Percentiles rank a stretch among this genome's conserved stretches.
phyloP scores from a whole-genome alignment of 2,329 filamentous ascomycete genomes.

The Podosphaera aphanis region DNA sequence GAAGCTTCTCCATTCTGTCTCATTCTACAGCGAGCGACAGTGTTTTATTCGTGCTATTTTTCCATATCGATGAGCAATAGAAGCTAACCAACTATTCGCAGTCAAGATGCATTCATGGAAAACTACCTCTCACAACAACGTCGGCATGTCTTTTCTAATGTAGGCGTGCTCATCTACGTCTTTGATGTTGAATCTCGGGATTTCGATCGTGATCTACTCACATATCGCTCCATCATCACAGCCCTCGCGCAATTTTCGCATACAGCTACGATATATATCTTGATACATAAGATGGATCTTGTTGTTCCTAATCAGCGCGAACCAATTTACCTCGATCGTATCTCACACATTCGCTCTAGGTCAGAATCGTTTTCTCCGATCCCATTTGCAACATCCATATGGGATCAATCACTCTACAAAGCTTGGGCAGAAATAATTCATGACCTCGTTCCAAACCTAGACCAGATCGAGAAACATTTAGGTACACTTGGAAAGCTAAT shows the following conservation, averaged over 20 bases:
- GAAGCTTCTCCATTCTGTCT: not conserved
- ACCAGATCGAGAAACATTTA: slow-evolving; percentile 69
- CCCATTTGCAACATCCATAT: slow-evolving; percentile 88
- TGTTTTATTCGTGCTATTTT: no score
- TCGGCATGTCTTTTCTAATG: slow-evolving; percentile 86
- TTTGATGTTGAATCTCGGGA: slow-evolving; percentile 96
- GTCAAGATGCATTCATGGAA: slow-evolving; percentile 96
- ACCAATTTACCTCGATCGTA: slow-evolving; percentile 63
- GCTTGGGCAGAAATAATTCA: slow-evolving; percentile 98
- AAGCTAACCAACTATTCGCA: slow-evolving; percentile 14
- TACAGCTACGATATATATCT: slow-evolving; percentile 66
- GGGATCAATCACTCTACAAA: slow-evolving; percentile 95
- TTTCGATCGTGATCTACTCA: slow-evolving; percentile 76
- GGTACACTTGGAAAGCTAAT: slow-evolving; percentile 63
- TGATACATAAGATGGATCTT: slow-evolving; percentile 98
- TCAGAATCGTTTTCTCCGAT: slow-evolving; percentile 55
- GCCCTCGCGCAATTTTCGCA: slow-evolving; percentile 70
- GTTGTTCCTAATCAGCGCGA: slow-evolving; percentile 61
- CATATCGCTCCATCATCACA: slow-evolving; percentile 73
- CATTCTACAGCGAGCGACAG: not conserved
- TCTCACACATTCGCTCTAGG: slow-evolving; percentile 51
- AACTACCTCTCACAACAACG: slow-evolving; percentile 93
- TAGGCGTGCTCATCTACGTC: slow-evolving; percentile 94
- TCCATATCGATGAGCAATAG: no score
- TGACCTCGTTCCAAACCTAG: slow-evolving; percentile 83